phyloP scores from a whole-genome alignment of 164 flowering plant species.

The Tetracentron sinense region DNA sequence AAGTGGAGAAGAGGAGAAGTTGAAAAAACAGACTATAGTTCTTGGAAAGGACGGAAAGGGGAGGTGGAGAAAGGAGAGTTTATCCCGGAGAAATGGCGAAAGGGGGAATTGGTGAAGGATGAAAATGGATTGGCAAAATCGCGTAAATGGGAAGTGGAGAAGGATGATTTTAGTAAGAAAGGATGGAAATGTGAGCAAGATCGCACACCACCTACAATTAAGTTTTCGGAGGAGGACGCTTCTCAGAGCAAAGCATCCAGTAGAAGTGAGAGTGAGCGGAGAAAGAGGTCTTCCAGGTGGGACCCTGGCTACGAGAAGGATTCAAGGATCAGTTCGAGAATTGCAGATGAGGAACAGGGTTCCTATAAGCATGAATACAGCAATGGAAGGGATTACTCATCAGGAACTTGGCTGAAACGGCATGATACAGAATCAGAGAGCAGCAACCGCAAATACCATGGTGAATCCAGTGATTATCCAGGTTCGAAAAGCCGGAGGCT shows the following conservation, averaged over 20 bases:
- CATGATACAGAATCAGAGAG: slow-evolving; percentile 47
- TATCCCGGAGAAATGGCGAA: slow-evolving; percentile 56
- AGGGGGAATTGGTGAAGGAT: slow-evolving; percentile 30
- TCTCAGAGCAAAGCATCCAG: slow-evolving; percentile 38
- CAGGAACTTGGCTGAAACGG: slow-evolving; percentile 55
- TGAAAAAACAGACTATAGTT: slow-evolving; percentile 29
- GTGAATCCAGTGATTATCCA: slow-evolving; percentile 49
- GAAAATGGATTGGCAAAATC: slow-evolving; percentile 6
- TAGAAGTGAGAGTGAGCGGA: slow-evolving; percentile 49
- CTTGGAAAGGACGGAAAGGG: slow-evolving; percentile 35
- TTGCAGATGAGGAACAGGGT: slow-evolving; percentile 44
- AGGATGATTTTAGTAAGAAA: slow-evolving; percentile 18
- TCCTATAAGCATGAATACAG: slow-evolving; percentile 35
- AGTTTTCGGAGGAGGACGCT: slow-evolving; percentile 40
- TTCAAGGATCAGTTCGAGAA: slow-evolving; percentile 47
- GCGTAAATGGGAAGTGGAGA: slow-evolving; percentile 21
- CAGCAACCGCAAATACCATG: slow-evolving; percentile 49
- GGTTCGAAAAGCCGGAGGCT: slow-evolving; percentile 60
- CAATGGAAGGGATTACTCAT: slow-evolving; percentile 50
- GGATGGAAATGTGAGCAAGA: slow-evolving; percentile 39
- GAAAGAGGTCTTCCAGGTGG: slow-evolving; percentile 49
- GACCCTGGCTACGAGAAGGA: slow-evolving; percentile 48
- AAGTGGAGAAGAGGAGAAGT: slow-evolving; percentile 34
- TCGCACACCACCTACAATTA: slow-evolving; percentile 50
- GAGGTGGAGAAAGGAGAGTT: slow-evolving; percentile 72